A percentile compares a stretch with the other conserved stretches of the same genome.
These are phyloP conservation scores for Coprinopsis strossmayeri DNA, from an alignment of 768 basidiomycete genomes.

Conservation along the genomic window DNA sequence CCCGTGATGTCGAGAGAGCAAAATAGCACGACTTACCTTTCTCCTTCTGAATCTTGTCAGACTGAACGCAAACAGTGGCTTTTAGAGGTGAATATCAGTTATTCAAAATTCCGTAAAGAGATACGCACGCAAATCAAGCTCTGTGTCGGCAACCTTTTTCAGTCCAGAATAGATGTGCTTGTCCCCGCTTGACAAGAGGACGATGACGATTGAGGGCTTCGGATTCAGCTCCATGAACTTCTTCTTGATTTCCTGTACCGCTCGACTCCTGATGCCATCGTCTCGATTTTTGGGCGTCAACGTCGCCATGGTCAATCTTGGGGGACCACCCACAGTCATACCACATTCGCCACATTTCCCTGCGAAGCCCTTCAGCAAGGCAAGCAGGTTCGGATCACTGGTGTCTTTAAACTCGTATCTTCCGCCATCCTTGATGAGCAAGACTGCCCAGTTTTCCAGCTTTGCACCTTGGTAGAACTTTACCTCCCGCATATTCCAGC, in stretches of 20 bases:
- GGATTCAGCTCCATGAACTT: constrained; percentile 32
- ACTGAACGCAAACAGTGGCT: constrained; percentile 73
- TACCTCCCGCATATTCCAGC: constrained; percentile 70
- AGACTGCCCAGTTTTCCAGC: constrained; percentile 59
- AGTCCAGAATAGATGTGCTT: constrained; percentile 73
- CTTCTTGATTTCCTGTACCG: constrained; percentile 39
- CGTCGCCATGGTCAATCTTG: constrained; percentile 30
- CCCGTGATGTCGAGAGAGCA: constrained; percentile 19
- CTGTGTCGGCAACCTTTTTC: constrained; percentile 64
- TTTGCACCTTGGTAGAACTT: constrained; percentile 54
- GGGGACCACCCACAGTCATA: constrained; percentile 40
- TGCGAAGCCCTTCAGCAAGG: constrained; percentile 44
- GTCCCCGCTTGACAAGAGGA: constrained; percentile 63
- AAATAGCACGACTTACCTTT: constrained; percentile 32
- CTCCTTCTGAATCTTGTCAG: constrained; percentile 63
- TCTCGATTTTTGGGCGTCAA: constrained; percentile 45
- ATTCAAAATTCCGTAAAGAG: neutral
- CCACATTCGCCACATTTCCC: constrained; percentile 60
- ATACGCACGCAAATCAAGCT: constrained; percentile 47
- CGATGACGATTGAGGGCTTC: constrained; percentile 54
- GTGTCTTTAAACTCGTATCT: constrained; percentile 55
- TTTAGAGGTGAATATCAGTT: neutral
- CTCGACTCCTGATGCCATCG: constrained; percentile 48
- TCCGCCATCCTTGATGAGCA: constrained; percentile 58
- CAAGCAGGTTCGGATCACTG: constrained; percentile 47